Base-by-base conservation (phyloP, 148 eudicot genomes). In the Rhododendron ovatum region DNA sequence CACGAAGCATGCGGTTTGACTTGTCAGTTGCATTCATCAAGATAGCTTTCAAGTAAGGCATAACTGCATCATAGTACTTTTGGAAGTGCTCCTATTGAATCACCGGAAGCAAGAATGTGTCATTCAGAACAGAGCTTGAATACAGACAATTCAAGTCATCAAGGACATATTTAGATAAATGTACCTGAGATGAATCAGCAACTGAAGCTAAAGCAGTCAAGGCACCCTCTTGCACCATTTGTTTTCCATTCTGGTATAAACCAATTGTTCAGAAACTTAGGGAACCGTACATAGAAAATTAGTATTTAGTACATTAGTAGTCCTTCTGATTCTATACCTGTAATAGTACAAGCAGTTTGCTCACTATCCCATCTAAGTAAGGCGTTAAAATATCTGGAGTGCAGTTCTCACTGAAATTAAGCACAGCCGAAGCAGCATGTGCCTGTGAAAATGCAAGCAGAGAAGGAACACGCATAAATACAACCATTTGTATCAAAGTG, bases 171-270 rank as follows among this genome's bases (percentile, higher is more conserved):
- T 13, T 7, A 53, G 45, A 18, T 45, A 39, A 11, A 85, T 5
- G 48, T 89, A 93, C 98, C 94, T 96, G 98, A 85, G 98, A 96
- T 81, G 98, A 94, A 90, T 96, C 98, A 82, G 98, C 98, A 84
- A 96, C 98, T 63, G 98, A 96, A 81, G 98, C 98, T 88, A 96
- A 91, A 77, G 98, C 98, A 89, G 98, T 96, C 89, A 96, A 90
- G 85, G 98, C 95, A 88, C 98, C 98, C 87, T 96, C 98, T 92
- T 94, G 98, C 82, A 96, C 98, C 96, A 96, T 92, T 93, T 96
- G 98, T 91, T 96, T 96, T 76, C 96, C 95, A 84, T 96, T 93
- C 98, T 96, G 89, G 83, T 88, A 78, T 53, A 28, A 84, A 78
- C 65, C 61, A 91, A 57, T 78, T 37, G 69, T 82, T 17, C 20